Conservation (phyloP, 2,329 filamentous ascomycete genomes). For the Teratosphaeria epicoccoides region DNA sequence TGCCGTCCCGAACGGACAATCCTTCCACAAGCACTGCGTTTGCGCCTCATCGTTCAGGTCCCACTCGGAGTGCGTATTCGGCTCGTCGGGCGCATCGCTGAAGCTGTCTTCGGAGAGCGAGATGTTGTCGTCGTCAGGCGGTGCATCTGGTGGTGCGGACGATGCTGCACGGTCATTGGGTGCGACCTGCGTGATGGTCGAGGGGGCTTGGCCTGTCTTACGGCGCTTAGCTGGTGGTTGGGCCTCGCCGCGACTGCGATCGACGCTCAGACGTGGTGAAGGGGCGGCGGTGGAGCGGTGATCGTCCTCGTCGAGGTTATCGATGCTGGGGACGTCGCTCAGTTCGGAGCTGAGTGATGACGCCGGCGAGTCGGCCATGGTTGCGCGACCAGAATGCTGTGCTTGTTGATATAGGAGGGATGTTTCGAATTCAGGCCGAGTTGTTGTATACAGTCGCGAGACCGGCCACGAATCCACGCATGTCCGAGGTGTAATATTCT, state of each 20-base stretch:
- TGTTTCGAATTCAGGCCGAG: background rate
- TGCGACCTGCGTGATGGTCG: conserved; percentile 11
- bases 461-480: background rate
- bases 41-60: conserved; percentile 31
- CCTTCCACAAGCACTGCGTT: conserved; percentile 41
- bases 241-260: conserved; percentile 25
- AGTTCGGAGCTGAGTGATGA: conserved; percentile 41
- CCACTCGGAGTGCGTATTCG: conserved; percentile 32
- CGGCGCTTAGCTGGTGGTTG: conserved; percentile 30
- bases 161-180: conserved; percentile 17
- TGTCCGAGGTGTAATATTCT: background rate
- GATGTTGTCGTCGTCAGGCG: conserved; percentile 44
- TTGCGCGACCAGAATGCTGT: background rate
- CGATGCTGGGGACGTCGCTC: conserved; percentile 52
- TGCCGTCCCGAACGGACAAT: conserved; percentile 38
- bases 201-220: conserved; percentile 20
- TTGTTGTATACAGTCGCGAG: background rate
- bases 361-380: conserved; percentile 43
- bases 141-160: conserved; percentile 27
- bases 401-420: background rate
- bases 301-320: conserved; percentile 47
- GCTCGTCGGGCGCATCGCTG: conserved; percentile 55
- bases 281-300: conserved; percentile 41
- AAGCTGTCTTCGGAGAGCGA: conserved; percentile 75
- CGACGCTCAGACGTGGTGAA: conserved; percentile 35